These are phyloP conservation scores for Cryoendolithus antarcticus DNA, from an alignment of 2,329 filamentous ascomycete genomes.

Conservation along the genomic window DNA sequence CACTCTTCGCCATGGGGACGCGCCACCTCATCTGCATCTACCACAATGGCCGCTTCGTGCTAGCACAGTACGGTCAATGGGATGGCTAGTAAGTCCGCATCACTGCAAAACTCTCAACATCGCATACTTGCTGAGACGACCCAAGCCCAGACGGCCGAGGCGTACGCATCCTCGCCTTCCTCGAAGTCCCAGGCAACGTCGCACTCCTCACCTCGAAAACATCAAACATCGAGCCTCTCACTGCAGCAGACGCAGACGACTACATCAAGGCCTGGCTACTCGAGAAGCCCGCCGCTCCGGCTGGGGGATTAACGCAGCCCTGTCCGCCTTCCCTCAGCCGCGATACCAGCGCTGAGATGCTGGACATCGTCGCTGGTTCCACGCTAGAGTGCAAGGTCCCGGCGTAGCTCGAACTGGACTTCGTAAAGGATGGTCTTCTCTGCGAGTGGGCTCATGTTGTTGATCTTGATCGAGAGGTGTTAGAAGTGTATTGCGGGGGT, in stretches of 20 bases:
- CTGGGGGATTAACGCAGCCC: too few relatives aligned
- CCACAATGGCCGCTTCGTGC: constrained; percentile 10
- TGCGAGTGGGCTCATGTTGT: constrained; percentile 20
- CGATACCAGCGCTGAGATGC: too few relatives aligned
- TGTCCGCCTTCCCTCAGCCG: too few relatives aligned
- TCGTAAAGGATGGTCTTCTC: constrained; percentile 11
- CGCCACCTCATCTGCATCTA: constrained; percentile 12
- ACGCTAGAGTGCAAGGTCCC: too few relatives aligned
- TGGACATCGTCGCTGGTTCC: too few relatives aligned
- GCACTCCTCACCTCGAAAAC: constrained; percentile 9
- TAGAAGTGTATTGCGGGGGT: constrained; percentile 7
- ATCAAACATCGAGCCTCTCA: too few relatives aligned
- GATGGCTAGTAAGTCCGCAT: constrained; percentile 9
- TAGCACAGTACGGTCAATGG: constrained; percentile 20
- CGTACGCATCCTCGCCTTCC: constrained; percentile 12
- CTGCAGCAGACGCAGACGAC: too few relatives aligned
- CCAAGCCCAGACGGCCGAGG: constrained; percentile 12
- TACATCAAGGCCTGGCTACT: too few relatives aligned
- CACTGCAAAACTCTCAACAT: too few relatives aligned
- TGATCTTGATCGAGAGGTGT: constrained; percentile 12
- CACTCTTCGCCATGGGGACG: constrained; percentile 7
- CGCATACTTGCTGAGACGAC: constrained; percentile 5
- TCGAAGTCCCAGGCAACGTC: constrained; percentile 13
- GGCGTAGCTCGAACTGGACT: constrained; percentile 8
- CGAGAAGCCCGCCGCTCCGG: too few relatives aligned